Base-by-base conservation (phyloP, 495 filamentous ascomycete genomes). In the Trichoderma orchidacearum region DNA sequence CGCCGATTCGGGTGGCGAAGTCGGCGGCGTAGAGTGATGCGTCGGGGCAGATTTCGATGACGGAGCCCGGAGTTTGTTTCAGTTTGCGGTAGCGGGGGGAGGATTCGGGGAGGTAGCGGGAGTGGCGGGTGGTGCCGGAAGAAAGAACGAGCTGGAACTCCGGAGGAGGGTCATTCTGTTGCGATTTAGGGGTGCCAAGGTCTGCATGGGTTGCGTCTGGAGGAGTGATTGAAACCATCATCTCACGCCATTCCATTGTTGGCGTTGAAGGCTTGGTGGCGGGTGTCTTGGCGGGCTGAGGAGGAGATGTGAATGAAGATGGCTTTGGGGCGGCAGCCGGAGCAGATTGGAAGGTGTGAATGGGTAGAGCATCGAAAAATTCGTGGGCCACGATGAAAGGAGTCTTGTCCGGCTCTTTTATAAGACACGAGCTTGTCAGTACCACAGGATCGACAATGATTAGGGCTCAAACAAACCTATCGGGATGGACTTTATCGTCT, bases 311-410 rank as follows among this genome's bases (percentile, higher is more conserved):
- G 79, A 53, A 97, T 93, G 70, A 95, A 92, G 2, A 92, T 90
- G 18, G 83, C 87, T 61, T 88, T 90, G 57, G 13, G 1, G 41
- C 21, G 11, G 41, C 21, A 25, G 41, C 41, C 7, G 41, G 45
- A 61, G 70, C 66, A 25, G 84, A 84, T 64, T 96, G 84, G 69
- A 98, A 98, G 58, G 89, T 86, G 70, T 98, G 90, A 63, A 98
- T 95, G 34, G 93, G 93, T 5, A 97, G 85, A n/a, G 93, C 93
- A 64, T 98, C 93, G 70, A 98, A 97, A 75, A 98, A 96, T 66
- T 98, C 93, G 66, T 98, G 93, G 11, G 92, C 93, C 32, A 96
- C 79, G 53, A 97, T 93, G 70, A 96, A 93, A 1, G 93, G 91
- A 15, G 83, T 87, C 62, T 88, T 90, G 57, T 59, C 73, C 58